Conservation (phyloP, 2,329 filamentous ascomycete species). For the Dissoconium aciculare region DNA sequence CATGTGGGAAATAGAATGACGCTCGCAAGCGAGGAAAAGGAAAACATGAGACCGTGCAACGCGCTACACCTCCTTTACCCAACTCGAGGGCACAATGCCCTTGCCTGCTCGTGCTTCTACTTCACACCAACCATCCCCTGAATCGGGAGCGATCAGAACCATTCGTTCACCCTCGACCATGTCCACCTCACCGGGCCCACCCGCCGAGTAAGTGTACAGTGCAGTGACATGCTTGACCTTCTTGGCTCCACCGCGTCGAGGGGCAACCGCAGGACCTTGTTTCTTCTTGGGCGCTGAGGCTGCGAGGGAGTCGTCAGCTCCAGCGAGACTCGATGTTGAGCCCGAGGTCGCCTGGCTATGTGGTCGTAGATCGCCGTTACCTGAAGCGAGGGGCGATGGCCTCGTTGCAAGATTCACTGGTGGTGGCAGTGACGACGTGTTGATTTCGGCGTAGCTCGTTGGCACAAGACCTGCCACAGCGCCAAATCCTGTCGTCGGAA, state of each 20-base stretch:
- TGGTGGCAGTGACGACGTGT: constrained; percentile 7
- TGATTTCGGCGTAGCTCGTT: constrained; percentile 63
- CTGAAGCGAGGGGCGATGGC: no score
- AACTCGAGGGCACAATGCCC: constrained; percentile 86
- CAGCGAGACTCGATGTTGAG: constrained; percentile 53
- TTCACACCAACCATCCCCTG: constrained; percentile 91
- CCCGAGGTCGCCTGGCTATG: constrained; percentile 40
- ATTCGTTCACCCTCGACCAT: constrained; percentile 88
- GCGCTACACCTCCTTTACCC: constrained; percentile 60
- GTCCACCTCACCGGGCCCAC: constrained; percentile 71
- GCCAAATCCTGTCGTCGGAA: constrained; percentile 34
- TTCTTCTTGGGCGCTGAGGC: constrained; percentile 45
- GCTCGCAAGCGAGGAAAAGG: no score
- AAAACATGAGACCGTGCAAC: no score
- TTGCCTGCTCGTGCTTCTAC: constrained; percentile 68
- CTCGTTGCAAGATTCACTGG: no score
- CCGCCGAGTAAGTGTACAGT: constrained; percentile 77
- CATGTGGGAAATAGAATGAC: no score
- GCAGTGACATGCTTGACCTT: constrained; percentile 89
- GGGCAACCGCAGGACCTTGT: constrained; percentile 82
- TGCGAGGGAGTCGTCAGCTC: constrained; percentile 28
- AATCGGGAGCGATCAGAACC: constrained; percentile 73
- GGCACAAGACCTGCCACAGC: constrained; percentile 75
- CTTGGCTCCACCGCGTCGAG: constrained; percentile 45
- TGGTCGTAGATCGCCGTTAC: constrained; percentile 13